Evolutionary conservation across 768 basidiomycete species (phyloP).

Genomic region (Auricularia sp.): DNA sequence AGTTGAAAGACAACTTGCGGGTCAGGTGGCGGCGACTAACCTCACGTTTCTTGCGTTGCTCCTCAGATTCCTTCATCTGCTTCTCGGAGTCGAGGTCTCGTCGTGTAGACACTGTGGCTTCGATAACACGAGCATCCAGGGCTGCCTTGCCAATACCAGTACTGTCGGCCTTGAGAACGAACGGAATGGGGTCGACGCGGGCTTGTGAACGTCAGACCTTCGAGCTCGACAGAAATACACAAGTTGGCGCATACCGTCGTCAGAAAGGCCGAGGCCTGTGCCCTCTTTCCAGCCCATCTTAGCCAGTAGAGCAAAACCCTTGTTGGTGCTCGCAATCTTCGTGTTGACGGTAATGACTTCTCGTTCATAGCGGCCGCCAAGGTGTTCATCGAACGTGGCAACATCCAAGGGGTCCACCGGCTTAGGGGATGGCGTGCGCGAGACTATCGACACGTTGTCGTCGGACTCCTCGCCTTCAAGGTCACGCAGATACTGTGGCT

Average conservation of each 20-base stretch:
- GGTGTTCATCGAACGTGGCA: constrained; percentile 59
- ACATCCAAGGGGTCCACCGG: constrained; percentile 33
- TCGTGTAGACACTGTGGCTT: constrained; percentile 74
- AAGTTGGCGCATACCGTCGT: constrained; percentile 44
- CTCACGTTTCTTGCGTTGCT: constrained; percentile 65
- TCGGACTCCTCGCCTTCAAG: constrained; percentile 26
- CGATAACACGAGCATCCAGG: constrained; percentile 76
- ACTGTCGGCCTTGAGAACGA: constrained; percentile 65
- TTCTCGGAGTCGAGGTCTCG: constrained; percentile 74
- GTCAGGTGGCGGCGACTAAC: constrained; percentile 26
- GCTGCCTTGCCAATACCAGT: constrained; percentile 72
- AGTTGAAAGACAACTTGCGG: not conserved
- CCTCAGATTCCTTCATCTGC: constrained; percentile 68
- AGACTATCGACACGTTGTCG: constrained; percentile 63
- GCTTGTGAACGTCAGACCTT: constrained; percentile 30
- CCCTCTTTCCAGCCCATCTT: constrained; percentile 82
- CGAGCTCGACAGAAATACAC: too few species aligned
- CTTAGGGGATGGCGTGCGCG: constrained; percentile 66
- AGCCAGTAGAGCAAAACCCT: constrained; percentile 68
- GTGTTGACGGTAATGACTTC: constrained; percentile 77
- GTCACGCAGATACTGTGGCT: constrained; percentile 1
- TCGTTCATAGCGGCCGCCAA: constrained; percentile 32
- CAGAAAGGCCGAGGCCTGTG: constrained; percentile 63
- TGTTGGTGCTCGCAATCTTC: constrained; percentile 67
- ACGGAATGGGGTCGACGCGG: constrained; percentile 75